phyloP scores from a whole-genome alignment of 139 green algal genomes.

The Pseudopediastrum boryanum region DNA sequence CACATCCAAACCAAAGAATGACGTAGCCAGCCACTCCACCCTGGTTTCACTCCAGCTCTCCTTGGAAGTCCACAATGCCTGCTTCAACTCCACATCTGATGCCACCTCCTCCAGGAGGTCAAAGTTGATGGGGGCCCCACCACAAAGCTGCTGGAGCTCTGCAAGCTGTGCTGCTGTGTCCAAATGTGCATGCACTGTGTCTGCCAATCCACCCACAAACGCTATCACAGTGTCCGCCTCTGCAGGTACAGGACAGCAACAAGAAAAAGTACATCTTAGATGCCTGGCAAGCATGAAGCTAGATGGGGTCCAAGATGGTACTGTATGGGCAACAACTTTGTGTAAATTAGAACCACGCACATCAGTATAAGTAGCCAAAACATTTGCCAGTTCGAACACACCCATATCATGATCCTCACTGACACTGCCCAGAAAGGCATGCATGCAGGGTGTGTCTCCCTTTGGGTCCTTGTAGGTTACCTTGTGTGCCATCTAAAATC shows the following conservation, averaged over 20 bases:
- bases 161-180: conserved; percentile 29
- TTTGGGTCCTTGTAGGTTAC: no score
- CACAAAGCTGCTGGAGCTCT: conserved; percentile 33
- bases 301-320: not conserved
- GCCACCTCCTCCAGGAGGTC: conserved; percentile 16
- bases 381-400: no score
- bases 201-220: conserved; percentile 27
- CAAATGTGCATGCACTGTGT: conserved; percentile 40
- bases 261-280: not conserved
- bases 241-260: conserved; percentile 8
- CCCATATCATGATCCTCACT: no score
- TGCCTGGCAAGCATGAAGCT: not conserved
- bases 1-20: conserved; percentile 57
- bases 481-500: conserved; percentile 64
- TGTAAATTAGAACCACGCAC: not conserved
- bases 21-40: conserved; percentile 43
- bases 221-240: conserved; percentile 12
- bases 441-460: no score
- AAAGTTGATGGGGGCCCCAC: not conserved
- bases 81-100: conserved; percentile 66
- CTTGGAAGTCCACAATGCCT: conserved; percentile 54
- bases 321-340: not conserved
- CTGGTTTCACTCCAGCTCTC: conserved; percentile 57
- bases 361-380: conserved; percentile 2
- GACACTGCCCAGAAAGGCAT: no score